These are phyloP conservation scores for Metschnikowia gruessii DNA, from an alignment of 805 yeast species.

Conservation along the genomic window DNA sequence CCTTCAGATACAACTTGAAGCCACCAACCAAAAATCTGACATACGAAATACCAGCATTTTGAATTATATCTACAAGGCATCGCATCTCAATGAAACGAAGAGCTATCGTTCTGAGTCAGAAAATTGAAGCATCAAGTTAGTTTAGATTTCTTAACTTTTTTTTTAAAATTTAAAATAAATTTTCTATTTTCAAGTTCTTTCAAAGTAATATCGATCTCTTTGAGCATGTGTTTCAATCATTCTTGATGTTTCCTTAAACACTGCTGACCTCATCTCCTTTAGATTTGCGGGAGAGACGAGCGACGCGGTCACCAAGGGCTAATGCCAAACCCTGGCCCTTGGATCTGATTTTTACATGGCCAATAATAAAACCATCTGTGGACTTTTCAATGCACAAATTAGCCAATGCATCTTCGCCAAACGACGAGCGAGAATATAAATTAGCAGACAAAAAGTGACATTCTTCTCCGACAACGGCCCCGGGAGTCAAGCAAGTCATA, in stretches of 20 bases:
- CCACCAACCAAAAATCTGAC: neutral
- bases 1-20: neutral
- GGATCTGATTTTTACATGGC: slow-evolving; percentile 94
- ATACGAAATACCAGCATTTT: slow-evolving; percentile 1
- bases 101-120: neutral
- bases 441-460: slow-evolving; percentile 94
- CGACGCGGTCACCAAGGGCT: slow-evolving; percentile 91
- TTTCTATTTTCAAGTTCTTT: neutral
- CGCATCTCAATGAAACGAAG: neutral
- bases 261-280: slow-evolving; percentile 20
- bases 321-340: slow-evolving; percentile 97
- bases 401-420: slow-evolving; percentile 97
- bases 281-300: slow-evolving; percentile 63
- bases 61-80: slow-evolving; percentile 5
- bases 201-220: neutral
- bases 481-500: slow-evolving; percentile 91
- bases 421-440: slow-evolving; percentile 84
- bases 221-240: neutral
- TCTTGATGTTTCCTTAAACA: slow-evolving; percentile 10
- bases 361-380: slow-evolving; percentile 71
- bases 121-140: neutral
- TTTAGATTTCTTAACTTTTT: neutral
- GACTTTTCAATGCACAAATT: slow-evolving; percentile 89
- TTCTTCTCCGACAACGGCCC: slow-evolving; percentile 84
- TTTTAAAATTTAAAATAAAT: neutral